Evolutionary conservation across 2,329 filamentous ascomycete species (phyloP).

Genomic region (Colletotrichum cordylinicola): DNA sequence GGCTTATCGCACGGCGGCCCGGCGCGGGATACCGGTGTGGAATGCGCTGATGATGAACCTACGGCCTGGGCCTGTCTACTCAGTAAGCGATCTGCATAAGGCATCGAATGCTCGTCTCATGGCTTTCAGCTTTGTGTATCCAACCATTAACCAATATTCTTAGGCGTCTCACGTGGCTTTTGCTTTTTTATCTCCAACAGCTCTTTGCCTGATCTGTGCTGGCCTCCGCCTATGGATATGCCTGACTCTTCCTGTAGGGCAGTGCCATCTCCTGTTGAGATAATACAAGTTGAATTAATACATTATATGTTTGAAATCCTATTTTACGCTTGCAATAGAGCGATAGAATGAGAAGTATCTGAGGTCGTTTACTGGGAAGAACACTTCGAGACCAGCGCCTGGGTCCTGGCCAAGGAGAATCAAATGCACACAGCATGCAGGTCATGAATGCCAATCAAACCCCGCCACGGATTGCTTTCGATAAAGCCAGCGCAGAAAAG

Average conservation of each 20-base stretch:
- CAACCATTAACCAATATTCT: not conserved
- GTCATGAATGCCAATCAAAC: not conserved
- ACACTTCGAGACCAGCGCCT: too few relatives aligned
- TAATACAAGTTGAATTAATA: too few relatives aligned
- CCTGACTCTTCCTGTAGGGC: not conserved
- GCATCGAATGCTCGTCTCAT: not conserved
- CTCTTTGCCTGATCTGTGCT: not conserved
- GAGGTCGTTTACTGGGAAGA: too few relatives aligned
- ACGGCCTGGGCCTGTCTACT: not conserved
- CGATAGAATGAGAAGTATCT: too few relatives aligned
- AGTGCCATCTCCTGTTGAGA: too few relatives aligned
- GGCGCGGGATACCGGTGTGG: not conserved
- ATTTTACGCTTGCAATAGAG: too few relatives aligned
- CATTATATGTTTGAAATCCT: too few relatives aligned
- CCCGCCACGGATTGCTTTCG: too few relatives aligned
- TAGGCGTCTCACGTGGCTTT: not conserved
- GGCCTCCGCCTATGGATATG: too few relatives aligned
- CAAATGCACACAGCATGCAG: not conserved
- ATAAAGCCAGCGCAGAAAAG: not conserved
- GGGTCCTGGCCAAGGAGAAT: not conserved
- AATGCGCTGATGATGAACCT: not conserved
- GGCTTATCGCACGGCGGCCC: not conserved
- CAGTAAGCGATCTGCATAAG: fast-evolving
- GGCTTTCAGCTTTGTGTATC: fast-evolving
- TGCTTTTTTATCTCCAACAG: not conserved